Evolutionary conservation across 2,329 filamentous ascomycete species (phyloP), one percentile per base, ranked within the genome.

Genomic region (Arthroderma sp.): DNA sequence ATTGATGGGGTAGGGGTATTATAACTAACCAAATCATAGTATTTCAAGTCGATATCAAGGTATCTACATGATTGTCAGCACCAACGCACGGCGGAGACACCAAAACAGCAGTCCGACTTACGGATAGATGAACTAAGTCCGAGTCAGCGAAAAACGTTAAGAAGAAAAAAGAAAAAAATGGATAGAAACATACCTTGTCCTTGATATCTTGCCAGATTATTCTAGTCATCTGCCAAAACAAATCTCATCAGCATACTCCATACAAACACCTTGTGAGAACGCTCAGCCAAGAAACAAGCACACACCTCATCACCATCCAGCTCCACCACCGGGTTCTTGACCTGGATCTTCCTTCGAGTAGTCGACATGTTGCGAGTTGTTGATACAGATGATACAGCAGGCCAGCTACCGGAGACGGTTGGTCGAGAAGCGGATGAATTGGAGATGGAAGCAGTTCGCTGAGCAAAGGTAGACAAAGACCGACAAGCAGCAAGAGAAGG

Each of bases 181-280:
- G 2, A 11, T 34, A 39, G 44, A 11, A 45, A 54, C 62, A 53
- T 62, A 76, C 73, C 62, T 93, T 94, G 72, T 96, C 85, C 78
- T 95, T 95, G 78, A 98, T 98, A 68, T 85, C 81, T 73, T 95
- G 75, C 91, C 91, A 98, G 74, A 98, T 98, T 66, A 98, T 88
- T 60, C 91, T 78, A 58, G 91, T 98, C 91, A 96, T 96, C 81
- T 87, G 61, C 31, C 39, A 29, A 43, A 36, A 3, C 22, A 38
- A 30, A 48, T 34, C 42, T 48, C 41, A 47, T 40, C 31, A 34
- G 22, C n/a, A 15, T 9, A 28, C 22, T 27, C 11, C 10, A 36
- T 36, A 39, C 38, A 43, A 38, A 43, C 37, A 11, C 10, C 7
- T 10, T 9, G 9, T 33, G n/a, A 4, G 27, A n/a, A 40, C 27